Evolutionary conservation across 345 rosid genomes (phyloP).

Genomic region (Dimocarpus longan): DNA sequence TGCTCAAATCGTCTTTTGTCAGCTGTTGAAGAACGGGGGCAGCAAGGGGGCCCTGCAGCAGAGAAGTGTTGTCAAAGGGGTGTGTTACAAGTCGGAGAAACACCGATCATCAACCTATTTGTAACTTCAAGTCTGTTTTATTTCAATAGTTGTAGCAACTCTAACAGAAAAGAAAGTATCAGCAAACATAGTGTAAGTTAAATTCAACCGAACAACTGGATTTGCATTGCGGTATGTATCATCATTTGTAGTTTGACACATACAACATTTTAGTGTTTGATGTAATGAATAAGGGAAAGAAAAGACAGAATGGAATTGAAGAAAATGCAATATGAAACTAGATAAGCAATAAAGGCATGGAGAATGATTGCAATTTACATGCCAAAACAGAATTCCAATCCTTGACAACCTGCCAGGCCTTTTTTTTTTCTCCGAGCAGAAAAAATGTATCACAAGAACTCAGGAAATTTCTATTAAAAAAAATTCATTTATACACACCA

Average conservation of each 20-base stretch:
- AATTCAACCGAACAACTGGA: background rate
- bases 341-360: background rate
- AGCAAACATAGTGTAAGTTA: background rate
- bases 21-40: constrained; percentile 87
- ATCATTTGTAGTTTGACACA: background rate
- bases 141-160: background rate
- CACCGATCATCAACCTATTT: background rate
- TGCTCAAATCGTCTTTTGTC: constrained; percentile 88
- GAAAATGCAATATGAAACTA: background rate
- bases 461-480: too few species aligned
- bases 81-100: background rate
- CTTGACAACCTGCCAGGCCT: background rate
- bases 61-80: constrained; percentile 12
- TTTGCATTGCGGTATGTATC: background rate
- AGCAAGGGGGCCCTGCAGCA: constrained; percentile 88
- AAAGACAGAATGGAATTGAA: background rate
- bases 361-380: background rate
- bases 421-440: too few species aligned
- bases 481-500: too few species aligned
- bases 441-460: too few species aligned
- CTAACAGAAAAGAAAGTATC: background rate
- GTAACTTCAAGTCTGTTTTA: background rate
- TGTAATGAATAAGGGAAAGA: background rate
- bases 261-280: background rate
- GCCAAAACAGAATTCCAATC: background rate